Evolutionary conservation across 164 flowering plant species (phyloP).

Genomic region (Tinospora cordifolia): DNA sequence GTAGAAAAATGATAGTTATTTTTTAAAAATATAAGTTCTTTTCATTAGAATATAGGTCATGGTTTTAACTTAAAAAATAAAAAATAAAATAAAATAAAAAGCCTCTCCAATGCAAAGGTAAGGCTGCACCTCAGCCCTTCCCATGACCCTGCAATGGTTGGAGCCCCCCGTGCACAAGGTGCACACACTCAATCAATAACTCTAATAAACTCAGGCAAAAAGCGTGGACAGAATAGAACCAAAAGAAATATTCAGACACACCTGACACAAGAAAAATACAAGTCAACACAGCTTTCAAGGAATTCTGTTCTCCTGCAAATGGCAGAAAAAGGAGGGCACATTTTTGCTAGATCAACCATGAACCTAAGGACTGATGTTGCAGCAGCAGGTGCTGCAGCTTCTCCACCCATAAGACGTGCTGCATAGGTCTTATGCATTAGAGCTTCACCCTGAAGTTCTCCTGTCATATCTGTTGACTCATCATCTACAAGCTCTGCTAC

Average conservation of each 20-base stretch:
- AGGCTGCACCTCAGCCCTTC: too few relatives aligned
- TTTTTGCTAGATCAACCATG: slow-evolving; percentile 98
- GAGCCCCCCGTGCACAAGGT: too few relatives aligned
- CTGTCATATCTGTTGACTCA: slow-evolving; percentile 67
- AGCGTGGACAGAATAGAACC: neutral
- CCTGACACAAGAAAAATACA: slow-evolving; percentile 95
- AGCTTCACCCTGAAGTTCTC: slow-evolving; percentile 98
- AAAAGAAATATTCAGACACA: slow-evolving; percentile 22
- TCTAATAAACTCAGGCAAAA: neutral
- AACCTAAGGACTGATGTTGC: slow-evolving; percentile 89
- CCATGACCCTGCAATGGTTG: too few relatives aligned
- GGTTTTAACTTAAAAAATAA: neutral
- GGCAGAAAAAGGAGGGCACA: slow-evolving; percentile 81
- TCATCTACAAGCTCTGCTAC: slow-evolving; percentile 90
- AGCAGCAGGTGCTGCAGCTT: slow-evolving; percentile 98
- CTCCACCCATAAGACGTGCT: slow-evolving; percentile 98
- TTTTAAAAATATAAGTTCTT: too few relatives aligned
- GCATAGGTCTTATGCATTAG: slow-evolving; percentile 99
- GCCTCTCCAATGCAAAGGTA: too few relatives aligned
- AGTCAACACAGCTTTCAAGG: slow-evolving; percentile 88
- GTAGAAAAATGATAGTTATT: too few relatives aligned
- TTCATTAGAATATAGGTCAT: too few relatives aligned
- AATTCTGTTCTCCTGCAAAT: slow-evolving; percentile 75
- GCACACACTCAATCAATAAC: neutral
- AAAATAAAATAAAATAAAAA: neutral